Percentiles rank a stretch among this genome's conserved stretches.
These are phyloP conservation scores for Phytophthora fragariae DNA, from an alignment of 352 stramenopile species.

Conservation along the genomic window DNA sequence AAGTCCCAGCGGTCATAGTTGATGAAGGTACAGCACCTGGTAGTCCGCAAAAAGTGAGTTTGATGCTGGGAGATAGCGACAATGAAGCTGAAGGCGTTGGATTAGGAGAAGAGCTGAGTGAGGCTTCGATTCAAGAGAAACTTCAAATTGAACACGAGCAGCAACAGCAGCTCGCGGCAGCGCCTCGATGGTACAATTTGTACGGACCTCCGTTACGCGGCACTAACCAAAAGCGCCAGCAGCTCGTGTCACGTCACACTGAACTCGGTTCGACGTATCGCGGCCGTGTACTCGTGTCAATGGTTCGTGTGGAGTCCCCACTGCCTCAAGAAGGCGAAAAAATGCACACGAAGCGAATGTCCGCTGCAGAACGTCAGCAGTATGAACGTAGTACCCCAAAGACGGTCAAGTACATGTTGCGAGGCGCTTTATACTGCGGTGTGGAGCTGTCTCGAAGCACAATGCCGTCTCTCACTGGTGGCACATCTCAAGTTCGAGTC, in stretches of 20 bases:
- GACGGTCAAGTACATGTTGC: slow-evolving; percentile 73
- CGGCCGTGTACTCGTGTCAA: slow-evolving; percentile 80
- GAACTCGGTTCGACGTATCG: slow-evolving; percentile 85
- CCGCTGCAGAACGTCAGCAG: slow-evolving; percentile 15
- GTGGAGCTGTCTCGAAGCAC: slow-evolving; percentile 51
- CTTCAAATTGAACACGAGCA: slow-evolving; percentile 27
- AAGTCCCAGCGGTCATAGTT: slow-evolving; percentile 40
- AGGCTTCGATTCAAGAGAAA: slow-evolving; percentile 13
- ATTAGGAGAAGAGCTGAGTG: neutral
- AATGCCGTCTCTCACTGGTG: slow-evolving; percentile 11
- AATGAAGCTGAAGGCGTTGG: slow-evolving; percentile 11
- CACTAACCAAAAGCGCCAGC: slow-evolving; percentile 60
- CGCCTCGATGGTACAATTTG: slow-evolving; percentile 80
- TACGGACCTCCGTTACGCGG: slow-evolving; percentile 82
- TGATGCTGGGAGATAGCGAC: slow-evolving; percentile 16
- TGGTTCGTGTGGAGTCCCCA: slow-evolving; percentile 61
- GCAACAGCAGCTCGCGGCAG: slow-evolving; percentile 12
- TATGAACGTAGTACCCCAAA: slow-evolving; percentile 39
- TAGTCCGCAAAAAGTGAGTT: slow-evolving; percentile 9
- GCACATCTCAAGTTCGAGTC: slow-evolving; percentile 53
- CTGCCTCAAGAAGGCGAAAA: slow-evolving; percentile 59
- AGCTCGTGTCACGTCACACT: slow-evolving; percentile 63
- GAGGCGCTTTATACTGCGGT: slow-evolving; percentile 68
- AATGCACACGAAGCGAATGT: slow-evolving; percentile 65
- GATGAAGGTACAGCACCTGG: neutral